These are phyloP conservation scores for Podaxis pistillaris DNA, from an alignment of 768 basidiomycete genomes.

Conservation along the genomic window DNA sequence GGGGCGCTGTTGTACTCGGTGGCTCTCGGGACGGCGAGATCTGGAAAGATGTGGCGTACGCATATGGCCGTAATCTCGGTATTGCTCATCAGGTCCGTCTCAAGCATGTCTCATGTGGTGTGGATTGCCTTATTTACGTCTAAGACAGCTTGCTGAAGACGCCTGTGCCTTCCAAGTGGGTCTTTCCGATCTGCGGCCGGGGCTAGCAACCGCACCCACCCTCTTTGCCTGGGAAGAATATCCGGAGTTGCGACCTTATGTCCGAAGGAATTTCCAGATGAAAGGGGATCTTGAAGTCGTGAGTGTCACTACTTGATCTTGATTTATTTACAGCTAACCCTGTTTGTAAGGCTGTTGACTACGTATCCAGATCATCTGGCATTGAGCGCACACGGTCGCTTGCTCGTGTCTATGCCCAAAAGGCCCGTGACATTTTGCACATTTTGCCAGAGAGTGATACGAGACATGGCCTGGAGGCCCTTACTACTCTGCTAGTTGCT, in stretches of 20 bases:
- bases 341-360: constrained; percentile 55
- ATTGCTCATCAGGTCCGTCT: constrained; percentile 62
- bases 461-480: constrained; percentile 66
- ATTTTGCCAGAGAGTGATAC: constrained; percentile 81
- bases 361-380: constrained; percentile 69
- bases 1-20: constrained; percentile 85
- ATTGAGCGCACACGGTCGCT: constrained; percentile 77
- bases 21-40: constrained; percentile 74
- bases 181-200: constrained; percentile 24
- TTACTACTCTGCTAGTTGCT: constrained; percentile 68
- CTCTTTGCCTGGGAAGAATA: constrained; percentile 87
- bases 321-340: neutral
- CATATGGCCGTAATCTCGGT: constrained; percentile 86
- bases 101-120: neutral
- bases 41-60: constrained; percentile 89
- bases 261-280: constrained; percentile 72
- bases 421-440: constrained; percentile 68
- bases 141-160: constrained; percentile 50
- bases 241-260: constrained; percentile 71
- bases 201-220: constrained; percentile 72
- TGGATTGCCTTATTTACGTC: constrained; percentile 8
- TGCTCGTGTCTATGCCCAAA: constrained; percentile 71
- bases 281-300: constrained; percentile 83
- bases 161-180: constrained; percentile 67
- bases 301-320: constrained; percentile 24